A percentile compares a stretch with the other conserved stretches of the same genome.
These are phyloP conservation scores for Aspergillus spinulosporus DNA, from an alignment of 2,329 filamentous ascomycete species.

Conservation along the genomic window DNA sequence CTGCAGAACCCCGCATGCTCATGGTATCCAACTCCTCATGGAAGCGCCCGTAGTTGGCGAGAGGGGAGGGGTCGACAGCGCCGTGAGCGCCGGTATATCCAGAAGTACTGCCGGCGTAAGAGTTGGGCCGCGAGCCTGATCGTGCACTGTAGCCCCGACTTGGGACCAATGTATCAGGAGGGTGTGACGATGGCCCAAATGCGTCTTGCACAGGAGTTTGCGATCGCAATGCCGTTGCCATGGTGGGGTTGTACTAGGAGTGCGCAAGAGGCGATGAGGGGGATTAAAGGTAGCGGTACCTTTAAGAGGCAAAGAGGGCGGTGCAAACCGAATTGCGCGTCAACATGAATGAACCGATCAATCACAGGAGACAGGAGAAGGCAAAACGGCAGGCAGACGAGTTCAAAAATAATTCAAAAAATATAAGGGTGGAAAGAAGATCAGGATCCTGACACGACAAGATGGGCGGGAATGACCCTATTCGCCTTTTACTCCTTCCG, in stretches of 20 bases:
- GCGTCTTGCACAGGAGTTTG: conserved; percentile 43
- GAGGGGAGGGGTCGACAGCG: conserved; percentile 33
- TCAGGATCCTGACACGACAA: conserved; percentile 11
- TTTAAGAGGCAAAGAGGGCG: conserved; percentile 14
- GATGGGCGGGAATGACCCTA: conserved; percentile 14
- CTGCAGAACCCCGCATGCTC: conserved; percentile 40
- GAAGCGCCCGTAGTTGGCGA: conserved; percentile 40
- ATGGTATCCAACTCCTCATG: conserved; percentile 41
- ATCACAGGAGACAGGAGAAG: conserved; percentile 11
- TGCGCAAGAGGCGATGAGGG: conserved; percentile 22
- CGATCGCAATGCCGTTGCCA: conserved; percentile 41
- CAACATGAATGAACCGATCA: conserved; percentile 14
- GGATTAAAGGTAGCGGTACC: not conserved
- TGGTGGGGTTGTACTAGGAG: conserved; percentile 25
- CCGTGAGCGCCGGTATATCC: conserved; percentile 40
- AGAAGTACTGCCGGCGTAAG: conserved; percentile 39
- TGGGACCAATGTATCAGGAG: conserved; percentile 31
- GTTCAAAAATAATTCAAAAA: not conserved
- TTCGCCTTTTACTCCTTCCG: conserved; percentile 16
- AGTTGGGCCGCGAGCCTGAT: conserved; percentile 42
- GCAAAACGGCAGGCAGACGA: conserved; percentile 8
- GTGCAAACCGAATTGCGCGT: conserved; percentile 22
- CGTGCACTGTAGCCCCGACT: conserved; percentile 36
- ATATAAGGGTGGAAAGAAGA: conserved; percentile 9
- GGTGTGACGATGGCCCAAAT: conserved; percentile 34